Evolutionary conservation across 768 basidiomycete genomes (phyloP).

Genomic region (Xerocomus brunneocitrinus): DNA sequence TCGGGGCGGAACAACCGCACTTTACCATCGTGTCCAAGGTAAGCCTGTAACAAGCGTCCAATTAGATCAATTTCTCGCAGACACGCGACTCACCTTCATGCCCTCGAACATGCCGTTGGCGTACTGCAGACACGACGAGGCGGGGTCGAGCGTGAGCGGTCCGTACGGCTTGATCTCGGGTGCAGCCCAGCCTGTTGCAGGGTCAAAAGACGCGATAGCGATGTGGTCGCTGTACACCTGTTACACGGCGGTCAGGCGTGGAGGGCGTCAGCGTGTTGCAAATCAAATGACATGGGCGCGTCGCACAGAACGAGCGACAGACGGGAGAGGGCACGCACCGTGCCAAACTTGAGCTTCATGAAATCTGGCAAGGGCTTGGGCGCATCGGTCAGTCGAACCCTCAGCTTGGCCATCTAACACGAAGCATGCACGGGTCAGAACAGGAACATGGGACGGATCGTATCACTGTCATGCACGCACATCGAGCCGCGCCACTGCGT

Average conservation of each 20-base stretch:
- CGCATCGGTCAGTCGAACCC: constrained; percentile 40
- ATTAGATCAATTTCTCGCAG: background rate
- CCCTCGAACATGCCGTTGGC: constrained; percentile 59
- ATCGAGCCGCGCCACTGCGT: constrained; percentile 10
- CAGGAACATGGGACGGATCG: background rate
- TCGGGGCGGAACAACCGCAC: constrained; percentile 79
- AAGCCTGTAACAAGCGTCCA: constrained; percentile 43
- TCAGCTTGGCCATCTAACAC: constrained; percentile 53
- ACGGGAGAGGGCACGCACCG: constrained; percentile 34
- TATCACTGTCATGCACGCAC: constrained; percentile 10
- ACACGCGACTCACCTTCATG: constrained; percentile 47
- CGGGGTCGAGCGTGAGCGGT: constrained; percentile 55
- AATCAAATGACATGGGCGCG: background rate
- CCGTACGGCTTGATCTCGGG: constrained; percentile 73
- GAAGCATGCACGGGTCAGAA: too few species aligned
- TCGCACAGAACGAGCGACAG: background rate
- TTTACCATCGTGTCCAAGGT: constrained; percentile 65
- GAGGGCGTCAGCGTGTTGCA: background rate
- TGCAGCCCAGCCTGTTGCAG: constrained; percentile 59
- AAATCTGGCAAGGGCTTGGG: constrained; percentile 49
- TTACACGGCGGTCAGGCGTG: too few species aligned
- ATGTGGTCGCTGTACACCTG: constrained; percentile 76
- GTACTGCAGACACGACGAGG: constrained; percentile 56
- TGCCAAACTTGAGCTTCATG: constrained; percentile 52
- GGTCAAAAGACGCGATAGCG: constrained; percentile 62